These are phyloP conservation scores for Pseudognaphalium luteoalbum DNA, from an alignment of 129 eudicot genomes.

Conservation along the genomic window DNA sequence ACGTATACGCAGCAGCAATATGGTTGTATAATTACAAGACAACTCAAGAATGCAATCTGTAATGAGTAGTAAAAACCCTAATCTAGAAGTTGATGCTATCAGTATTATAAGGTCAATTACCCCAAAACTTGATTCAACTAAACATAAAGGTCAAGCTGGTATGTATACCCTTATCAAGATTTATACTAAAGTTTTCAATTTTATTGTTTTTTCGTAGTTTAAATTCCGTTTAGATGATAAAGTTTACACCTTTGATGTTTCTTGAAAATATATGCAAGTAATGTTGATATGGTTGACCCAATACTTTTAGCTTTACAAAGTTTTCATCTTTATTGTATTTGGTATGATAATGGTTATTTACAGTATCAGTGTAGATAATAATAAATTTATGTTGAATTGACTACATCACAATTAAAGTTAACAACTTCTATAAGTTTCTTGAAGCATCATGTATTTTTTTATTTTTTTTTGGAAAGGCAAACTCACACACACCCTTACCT, in stretches of 20 bases:
- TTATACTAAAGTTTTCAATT: background rate
- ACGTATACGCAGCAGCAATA: background rate
- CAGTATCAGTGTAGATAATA: too few relatives aligned
- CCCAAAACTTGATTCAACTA: conserved; percentile 61
- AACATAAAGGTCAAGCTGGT: conserved; percentile 99
- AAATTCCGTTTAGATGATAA: background rate
- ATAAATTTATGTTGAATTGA: background rate
- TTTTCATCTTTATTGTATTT: background rate
- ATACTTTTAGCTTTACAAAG: too few relatives aligned
- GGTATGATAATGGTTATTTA: background rate
- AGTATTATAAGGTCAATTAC: background rate
- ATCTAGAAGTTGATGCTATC: conserved; percentile 1
- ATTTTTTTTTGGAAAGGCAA: too few relatives aligned
- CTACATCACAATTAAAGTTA: background rate
- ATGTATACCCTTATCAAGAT: conserved; percentile 18
- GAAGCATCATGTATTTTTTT: background rate
- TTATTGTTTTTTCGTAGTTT: background rate
- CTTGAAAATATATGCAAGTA: too few relatives aligned
- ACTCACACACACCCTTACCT: too few relatives aligned
- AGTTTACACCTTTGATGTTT: background rate
- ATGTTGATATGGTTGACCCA: too few relatives aligned
- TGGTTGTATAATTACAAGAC: background rate
- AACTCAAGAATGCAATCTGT: conserved; percentile 3
- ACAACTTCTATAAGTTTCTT: background rate
- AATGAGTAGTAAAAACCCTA: background rate